Conservation (phyloP, 192 early-diverging fungal genomes). For the Coemansia sp. region DNA sequence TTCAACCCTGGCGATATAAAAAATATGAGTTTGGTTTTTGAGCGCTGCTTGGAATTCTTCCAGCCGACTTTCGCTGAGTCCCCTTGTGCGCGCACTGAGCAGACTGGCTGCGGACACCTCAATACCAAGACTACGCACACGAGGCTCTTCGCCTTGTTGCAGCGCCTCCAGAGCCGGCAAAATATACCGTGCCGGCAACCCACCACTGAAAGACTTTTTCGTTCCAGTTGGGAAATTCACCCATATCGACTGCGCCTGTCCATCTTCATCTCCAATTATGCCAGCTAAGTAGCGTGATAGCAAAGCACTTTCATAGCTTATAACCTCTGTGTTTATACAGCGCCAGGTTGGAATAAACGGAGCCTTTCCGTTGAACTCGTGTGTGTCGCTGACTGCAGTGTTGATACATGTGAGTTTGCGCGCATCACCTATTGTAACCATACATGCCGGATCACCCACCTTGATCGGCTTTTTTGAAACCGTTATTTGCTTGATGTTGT, state of each 20-base stretch:
- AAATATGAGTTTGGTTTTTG: constrained; percentile 57
- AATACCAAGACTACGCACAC: constrained; percentile 58
- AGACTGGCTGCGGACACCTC: constrained; percentile 64
- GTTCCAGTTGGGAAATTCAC: constrained; percentile 34
- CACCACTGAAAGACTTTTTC: constrained; percentile 54
- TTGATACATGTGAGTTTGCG: constrained; percentile 60
- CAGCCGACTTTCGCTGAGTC: constrained; percentile 60
- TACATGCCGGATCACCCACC: constrained; percentile 62
- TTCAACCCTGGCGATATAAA: constrained; percentile 61
- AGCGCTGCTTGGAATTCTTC: constrained; percentile 56
- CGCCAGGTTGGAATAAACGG: constrained; percentile 33
- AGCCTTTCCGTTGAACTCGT: constrained; percentile 31
- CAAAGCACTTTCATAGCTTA: constrained; percentile 33
- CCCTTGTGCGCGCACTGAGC: constrained; percentile 60
- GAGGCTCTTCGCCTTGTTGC: constrained; percentile 51
- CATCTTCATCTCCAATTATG: constrained; percentile 38
- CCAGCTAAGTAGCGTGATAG: constrained; percentile 28
- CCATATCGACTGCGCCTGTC: constrained; percentile 38
- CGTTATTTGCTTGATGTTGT: constrained; percentile 63
- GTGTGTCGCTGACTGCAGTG: constrained; percentile 61
- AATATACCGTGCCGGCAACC: constrained; percentile 53
- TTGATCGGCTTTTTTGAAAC: constrained; percentile 59
- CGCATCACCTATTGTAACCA: constrained; percentile 59
- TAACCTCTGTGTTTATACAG: constrained; percentile 39
- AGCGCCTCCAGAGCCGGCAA: constrained; percentile 55